Percentiles rank a stretch among this genome's conserved stretches.
Evolutionary conservation across 129 eudicot genomes (phyloP).

Genomic region (Artemisia annua): DNA sequence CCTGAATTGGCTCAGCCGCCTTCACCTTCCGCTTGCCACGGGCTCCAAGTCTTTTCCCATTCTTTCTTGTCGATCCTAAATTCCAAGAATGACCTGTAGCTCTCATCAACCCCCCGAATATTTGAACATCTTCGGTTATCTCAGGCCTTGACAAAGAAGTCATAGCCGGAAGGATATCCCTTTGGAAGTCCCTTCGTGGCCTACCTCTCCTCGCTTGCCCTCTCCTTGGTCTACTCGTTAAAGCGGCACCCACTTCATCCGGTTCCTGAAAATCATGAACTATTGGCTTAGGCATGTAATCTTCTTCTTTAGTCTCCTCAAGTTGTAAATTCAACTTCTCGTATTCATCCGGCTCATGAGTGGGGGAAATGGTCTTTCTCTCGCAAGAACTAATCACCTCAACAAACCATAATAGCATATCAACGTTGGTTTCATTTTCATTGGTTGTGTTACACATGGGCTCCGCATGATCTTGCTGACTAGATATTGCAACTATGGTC

Average conservation of each 20-base stretch:
- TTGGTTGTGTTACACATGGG: constrained; percentile 7
- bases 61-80: constrained; percentile 55
- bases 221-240: constrained; percentile 47
- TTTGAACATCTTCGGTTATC: constrained; percentile 68
- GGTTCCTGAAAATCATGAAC: constrained; percentile 40
- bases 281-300: constrained; percentile 64
- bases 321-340: constrained; percentile 68
- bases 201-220: constrained; percentile 86
- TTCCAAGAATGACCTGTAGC: constrained; percentile 84
- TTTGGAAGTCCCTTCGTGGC: constrained; percentile 78
- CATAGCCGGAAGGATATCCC: constrained; percentile 81
- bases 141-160: constrained; percentile 68
- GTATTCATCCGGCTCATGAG: constrained; percentile 45
- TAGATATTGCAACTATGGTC: constrained; percentile 46
- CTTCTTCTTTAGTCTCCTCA: constrained; percentile 57
- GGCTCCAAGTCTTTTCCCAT: constrained; percentile 50
- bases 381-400: constrained; percentile 33
- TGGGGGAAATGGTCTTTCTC: constrained; percentile 18
- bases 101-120: constrained; percentile 74
- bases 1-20: constrained; percentile 33
- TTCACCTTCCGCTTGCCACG: constrained; percentile 55
- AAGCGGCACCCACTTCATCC: constrained; percentile 44
- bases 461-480: constrained; percentile 16
- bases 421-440: background rate
- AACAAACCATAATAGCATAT: constrained; percentile 51